These are phyloP conservation scores for Pyronema omphalodes DNA, from an alignment of 495 filamentous ascomycete genomes.

Conservation along the genomic window DNA sequence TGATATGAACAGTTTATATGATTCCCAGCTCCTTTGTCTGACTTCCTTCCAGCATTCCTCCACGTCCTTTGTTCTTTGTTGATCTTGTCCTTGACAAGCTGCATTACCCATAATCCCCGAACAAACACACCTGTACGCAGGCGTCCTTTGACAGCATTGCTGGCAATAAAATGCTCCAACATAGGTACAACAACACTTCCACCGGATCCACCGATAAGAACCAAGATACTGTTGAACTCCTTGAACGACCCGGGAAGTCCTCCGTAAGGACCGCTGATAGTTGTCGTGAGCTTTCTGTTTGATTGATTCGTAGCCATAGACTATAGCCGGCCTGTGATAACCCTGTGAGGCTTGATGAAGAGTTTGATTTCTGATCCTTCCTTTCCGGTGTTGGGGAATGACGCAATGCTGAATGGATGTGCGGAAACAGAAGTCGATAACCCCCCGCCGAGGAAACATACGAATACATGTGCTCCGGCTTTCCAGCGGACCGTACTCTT, in stretches of 20 bases:
- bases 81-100: too few relatives aligned
- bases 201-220: constrained; percentile 34
- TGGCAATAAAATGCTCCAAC: constrained; percentile 23
- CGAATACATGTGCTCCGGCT: constrained; percentile 34
- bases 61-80: too few relatives aligned
- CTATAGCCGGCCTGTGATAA: constrained; percentile 30
- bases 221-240: constrained; percentile 25
- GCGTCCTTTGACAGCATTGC: too few relatives aligned
- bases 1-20: too few relatives aligned
- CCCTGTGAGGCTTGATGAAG: constrained; percentile 28
- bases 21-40: too few relatives aligned
- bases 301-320: constrained; percentile 23
- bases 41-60: too few relatives aligned
- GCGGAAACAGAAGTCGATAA: constrained; percentile 27
- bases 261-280: constrained; percentile 36
- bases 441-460: constrained; percentile 31
- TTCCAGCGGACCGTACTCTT: constrained; percentile 30
- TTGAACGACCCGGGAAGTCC: constrained; percentile 25
- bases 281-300: constrained; percentile 22
- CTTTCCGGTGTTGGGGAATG: constrained; percentile 18
- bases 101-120: too few relatives aligned
- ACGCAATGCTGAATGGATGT: constrained; percentile 37
- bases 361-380: constrained; percentile 27
- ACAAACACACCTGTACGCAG: too few relatives aligned
- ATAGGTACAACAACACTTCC: constrained; percentile 32